A percentile compares a stretch with the other conserved stretches of the same genome.
Evolutionary conservation across 805 yeast genomes (phyloP).

Genomic region (Kuraishia capsulata): DNA sequence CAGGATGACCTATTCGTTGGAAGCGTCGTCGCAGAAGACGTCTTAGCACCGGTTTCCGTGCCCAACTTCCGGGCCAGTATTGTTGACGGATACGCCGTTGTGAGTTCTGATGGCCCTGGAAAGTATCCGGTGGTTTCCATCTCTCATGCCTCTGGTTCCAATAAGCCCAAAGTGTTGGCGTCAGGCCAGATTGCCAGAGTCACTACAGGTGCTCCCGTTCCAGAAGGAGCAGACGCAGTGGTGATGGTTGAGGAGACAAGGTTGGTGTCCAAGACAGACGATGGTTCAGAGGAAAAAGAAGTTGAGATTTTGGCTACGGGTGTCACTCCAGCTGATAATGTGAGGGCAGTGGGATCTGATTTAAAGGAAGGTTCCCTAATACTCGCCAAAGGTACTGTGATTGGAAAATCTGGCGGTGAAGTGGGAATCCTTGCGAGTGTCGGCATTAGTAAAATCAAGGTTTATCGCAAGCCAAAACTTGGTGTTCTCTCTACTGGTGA

Average conservation of each 20-base stretch:
- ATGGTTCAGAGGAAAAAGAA: slow-evolving; percentile 31
- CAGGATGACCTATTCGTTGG: slow-evolving; percentile 24
- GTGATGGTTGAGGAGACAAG: slow-evolving; percentile 46
- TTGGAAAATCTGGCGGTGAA: slow-evolving; percentile 38
- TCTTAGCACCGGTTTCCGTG: slow-evolving; percentile 27
- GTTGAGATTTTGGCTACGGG: slow-evolving; percentile 29
- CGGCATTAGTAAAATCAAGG: slow-evolving; percentile 28
- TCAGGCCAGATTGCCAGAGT: slow-evolving; percentile 33
- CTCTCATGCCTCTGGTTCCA: slow-evolving; percentile 31
- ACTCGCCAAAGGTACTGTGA: slow-evolving; percentile 23
- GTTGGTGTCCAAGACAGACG: slow-evolving; percentile 22
- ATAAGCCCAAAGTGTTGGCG: slow-evolving; percentile 6
- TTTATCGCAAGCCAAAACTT: slow-evolving; percentile 30
- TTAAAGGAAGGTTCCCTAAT: slow-evolving; percentile 27
- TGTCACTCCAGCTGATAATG: slow-evolving; percentile 32
- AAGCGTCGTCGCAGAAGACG: slow-evolving; percentile 30
- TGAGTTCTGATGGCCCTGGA: slow-evolving; percentile 35
- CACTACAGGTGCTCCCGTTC: slow-evolving; percentile 51
- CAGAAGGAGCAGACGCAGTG: slow-evolving; percentile 43
- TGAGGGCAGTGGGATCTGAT: slow-evolving; percentile 41
- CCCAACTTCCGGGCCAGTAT: slow-evolving; percentile 46
- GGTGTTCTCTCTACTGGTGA: slow-evolving; percentile 46
- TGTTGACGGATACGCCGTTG: slow-evolving; percentile 48
- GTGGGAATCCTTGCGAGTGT: slow-evolving; percentile 39
- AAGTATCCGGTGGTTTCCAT: slow-evolving; percentile 27